phyloP scores from a whole-genome alignment of 805 yeast species.

The Saccharomycopsis sp. region DNA sequence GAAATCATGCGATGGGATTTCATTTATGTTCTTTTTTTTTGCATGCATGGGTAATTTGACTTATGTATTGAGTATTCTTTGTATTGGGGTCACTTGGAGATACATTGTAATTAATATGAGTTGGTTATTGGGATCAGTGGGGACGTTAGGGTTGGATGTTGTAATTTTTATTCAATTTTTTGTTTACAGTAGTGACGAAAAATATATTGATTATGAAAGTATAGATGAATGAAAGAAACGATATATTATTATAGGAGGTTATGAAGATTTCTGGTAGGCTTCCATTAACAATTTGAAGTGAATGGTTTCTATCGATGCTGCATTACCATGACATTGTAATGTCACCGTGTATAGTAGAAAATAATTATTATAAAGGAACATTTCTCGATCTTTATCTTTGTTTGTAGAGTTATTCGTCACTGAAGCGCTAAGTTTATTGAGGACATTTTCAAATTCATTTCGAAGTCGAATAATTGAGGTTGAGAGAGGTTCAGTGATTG shows the following conservation, averaged over 20 bases:
- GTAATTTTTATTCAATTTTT: constrained; percentile 82
- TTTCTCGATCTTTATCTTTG: constrained; percentile 49
- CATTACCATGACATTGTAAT: constrained; percentile 35
- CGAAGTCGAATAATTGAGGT: constrained; percentile 62
- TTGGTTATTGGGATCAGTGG: constrained; percentile 89
- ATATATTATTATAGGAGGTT: too few species aligned
- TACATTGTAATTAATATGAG: constrained; percentile 78
- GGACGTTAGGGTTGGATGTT: constrained; percentile 79
- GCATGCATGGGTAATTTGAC: constrained; percentile 93
- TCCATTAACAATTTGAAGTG: constrained; percentile 40
- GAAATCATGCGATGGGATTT: constrained; percentile 91
- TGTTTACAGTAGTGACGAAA: constrained; percentile 39
- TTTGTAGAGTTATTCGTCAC: constrained; percentile 12
- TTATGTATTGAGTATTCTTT: constrained; percentile 78
- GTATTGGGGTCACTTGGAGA: constrained; percentile 60
- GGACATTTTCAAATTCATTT: constrained; percentile 69
- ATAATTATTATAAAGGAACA: constrained; percentile 69
- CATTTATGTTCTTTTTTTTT: constrained; percentile 86
- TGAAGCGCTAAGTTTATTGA: constrained; percentile 48
- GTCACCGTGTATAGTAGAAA: constrained; percentile 30
- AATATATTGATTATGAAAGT: constrained; percentile 26
- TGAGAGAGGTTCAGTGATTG: constrained; percentile 55
- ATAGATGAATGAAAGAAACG: constrained; percentile 1
- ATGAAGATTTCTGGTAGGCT: constrained; percentile 35
- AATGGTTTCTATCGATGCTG: constrained; percentile 36